Evolutionary conservation across 1,284 basidiomycete species (phyloP).

Genomic region (Somion occarium): DNA sequence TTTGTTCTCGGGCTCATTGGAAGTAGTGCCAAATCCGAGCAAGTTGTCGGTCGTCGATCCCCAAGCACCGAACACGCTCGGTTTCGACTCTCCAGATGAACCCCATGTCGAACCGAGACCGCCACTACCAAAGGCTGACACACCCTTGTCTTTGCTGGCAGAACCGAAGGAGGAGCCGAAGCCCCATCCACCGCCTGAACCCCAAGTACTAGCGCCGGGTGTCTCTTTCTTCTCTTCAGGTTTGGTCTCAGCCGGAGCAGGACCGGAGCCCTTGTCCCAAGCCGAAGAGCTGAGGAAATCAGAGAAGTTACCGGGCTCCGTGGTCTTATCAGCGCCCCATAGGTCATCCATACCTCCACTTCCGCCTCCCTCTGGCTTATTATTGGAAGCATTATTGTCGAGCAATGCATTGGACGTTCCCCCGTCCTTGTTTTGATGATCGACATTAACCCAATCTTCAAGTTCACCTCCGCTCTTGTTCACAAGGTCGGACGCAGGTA

Average conservation of each 20-base stretch:
- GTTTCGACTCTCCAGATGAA: neutral
- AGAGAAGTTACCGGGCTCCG: constrained; percentile 14
- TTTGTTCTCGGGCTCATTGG: neutral
- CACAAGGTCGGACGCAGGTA: neutral
- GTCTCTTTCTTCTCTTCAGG: too few species aligned
- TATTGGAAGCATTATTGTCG: neutral
- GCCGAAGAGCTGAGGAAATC: constrained; percentile 17
- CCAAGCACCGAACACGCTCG: neutral
- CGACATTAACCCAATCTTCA: neutral
- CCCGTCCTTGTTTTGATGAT: neutral
- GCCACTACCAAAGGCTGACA: neutral
- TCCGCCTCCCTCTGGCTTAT: neutral
- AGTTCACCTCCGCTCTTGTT: neutral
- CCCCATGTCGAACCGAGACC: neutral
- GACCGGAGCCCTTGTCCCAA: constrained; percentile 11
- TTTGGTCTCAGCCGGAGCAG: constrained; percentile 5
- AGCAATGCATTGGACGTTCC: neutral
- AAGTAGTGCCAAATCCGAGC: neutral
- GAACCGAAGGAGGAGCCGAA: neutral
- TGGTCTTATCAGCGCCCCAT: constrained; percentile 11
- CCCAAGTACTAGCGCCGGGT: constrained; percentile 5
- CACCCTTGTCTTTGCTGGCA: neutral
- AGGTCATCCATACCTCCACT: constrained; percentile 13
- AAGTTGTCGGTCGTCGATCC: neutral
- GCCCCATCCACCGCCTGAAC: constrained; percentile 4